Evolutionary conservation across 208 protist genomes (phyloP).

Genomic region (Crithidia brevicula): DNA sequence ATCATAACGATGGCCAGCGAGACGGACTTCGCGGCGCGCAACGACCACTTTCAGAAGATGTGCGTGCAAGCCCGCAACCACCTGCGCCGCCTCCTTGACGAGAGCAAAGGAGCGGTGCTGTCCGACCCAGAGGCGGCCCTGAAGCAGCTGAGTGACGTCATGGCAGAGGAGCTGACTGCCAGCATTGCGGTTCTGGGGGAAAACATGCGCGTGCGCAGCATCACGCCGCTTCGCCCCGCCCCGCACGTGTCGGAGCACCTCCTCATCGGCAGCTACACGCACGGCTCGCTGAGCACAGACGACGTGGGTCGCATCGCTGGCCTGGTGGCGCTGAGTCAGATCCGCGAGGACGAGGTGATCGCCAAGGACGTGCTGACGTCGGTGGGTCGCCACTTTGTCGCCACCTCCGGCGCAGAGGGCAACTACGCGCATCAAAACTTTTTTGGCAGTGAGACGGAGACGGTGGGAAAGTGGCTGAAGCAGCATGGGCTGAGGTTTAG

Average conservation of each 20-base stretch:
- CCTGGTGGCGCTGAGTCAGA: slow-evolving; percentile 67
- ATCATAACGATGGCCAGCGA: slow-evolving; percentile 89
- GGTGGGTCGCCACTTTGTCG: slow-evolving; percentile 85
- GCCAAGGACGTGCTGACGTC: slow-evolving; percentile 53
- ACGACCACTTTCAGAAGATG: slow-evolving; percentile 69
- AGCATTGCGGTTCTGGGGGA: slow-evolving; percentile 85
- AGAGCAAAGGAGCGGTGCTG: slow-evolving; percentile 55
- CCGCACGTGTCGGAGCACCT: slow-evolving; percentile 59
- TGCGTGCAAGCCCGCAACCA: slow-evolving; percentile 45
- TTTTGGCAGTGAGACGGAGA: slow-evolving; percentile 68
- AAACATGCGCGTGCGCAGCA: slow-evolving; percentile 72
- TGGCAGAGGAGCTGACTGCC: slow-evolving; percentile 43
- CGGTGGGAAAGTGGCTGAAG: slow-evolving; percentile 87
- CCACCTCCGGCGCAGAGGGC: slow-evolving; percentile 73
- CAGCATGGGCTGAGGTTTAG: slow-evolving; percentile 74
- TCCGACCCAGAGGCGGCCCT: slow-evolving; percentile 49
- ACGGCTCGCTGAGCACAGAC: slow-evolving; percentile 54
- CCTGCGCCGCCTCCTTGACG: slow-evolving; percentile 47
- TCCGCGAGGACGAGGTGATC: slow-evolving; percentile 35
- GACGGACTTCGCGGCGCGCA: slow-evolving; percentile 92
- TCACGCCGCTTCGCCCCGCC: slow-evolving; percentile 55
- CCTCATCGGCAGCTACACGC: slow-evolving; percentile 79
- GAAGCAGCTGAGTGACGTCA: slow-evolving; percentile 45
- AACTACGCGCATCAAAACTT: slow-evolving; percentile 85
- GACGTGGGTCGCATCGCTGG: slow-evolving; percentile 83